phyloP scores from a whole-genome alignment of 495 filamentous ascomycete genomes.

The Collariella sp. region DNA sequence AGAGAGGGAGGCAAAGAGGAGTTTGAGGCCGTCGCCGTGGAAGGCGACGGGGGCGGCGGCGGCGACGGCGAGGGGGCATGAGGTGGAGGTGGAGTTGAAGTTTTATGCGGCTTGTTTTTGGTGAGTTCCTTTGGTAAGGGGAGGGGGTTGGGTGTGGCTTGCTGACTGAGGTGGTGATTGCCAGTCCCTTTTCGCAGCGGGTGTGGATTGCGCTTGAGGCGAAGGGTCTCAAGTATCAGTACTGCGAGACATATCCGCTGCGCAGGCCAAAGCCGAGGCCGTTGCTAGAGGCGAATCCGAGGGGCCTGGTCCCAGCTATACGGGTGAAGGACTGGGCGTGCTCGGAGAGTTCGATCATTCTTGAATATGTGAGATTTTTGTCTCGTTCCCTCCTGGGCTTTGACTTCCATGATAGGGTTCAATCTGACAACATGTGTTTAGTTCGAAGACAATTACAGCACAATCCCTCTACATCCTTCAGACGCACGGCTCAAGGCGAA shows the following conservation, averaged over 20 bases:
- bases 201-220: slow-evolving; percentile 94
- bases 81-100: slow-evolving; percentile 63
- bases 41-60: slow-evolving; percentile 71
- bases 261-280: slow-evolving; percentile 60
- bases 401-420: not conserved
- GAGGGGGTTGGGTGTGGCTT: not conserved
- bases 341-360: slow-evolving; percentile 76
- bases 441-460: slow-evolving; percentile 68
- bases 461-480: slow-evolving; percentile 55
- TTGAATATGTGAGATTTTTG: slow-evolving; percentile 65
- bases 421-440: slow-evolving; percentile 25
- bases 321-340: slow-evolving; percentile 79
- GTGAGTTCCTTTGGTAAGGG: slow-evolving; percentile 40
- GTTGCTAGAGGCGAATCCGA: slow-evolving; percentile 78
- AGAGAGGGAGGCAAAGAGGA: slow-evolving; percentile 58
- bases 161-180: not conserved
- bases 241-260: slow-evolving; percentile 86
- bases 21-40: slow-evolving; percentile 49
- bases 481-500: slow-evolving; percentile 65
- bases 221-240: slow-evolving; percentile 78
- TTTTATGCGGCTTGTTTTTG: slow-evolving; percentile 89
- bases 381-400: not conserved
- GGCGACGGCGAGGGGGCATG: slow-evolving; percentile 63
- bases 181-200: slow-evolving; percentile 71
- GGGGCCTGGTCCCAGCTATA: slow-evolving; percentile 78